Conservation (phyloP, 257 asterid species). For the Phtheirospermum japonicum region DNA sequence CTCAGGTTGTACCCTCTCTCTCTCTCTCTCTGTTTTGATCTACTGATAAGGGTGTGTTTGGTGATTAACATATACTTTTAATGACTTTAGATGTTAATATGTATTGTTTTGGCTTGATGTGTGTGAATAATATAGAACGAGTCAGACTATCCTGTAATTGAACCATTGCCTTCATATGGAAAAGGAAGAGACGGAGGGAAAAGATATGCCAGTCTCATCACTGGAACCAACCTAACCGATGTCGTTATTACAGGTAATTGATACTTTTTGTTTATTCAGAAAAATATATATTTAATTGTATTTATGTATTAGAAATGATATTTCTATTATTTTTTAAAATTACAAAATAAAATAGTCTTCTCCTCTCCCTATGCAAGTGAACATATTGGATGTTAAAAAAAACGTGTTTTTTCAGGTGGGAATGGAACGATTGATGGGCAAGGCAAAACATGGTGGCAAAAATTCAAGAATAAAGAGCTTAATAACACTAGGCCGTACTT, state of each 20-base stretch:
- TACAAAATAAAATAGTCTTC: no score
- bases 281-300: no score
- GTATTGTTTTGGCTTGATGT: background rate
- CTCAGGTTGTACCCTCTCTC: conserved; percentile 40
- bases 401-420: conserved; percentile 54
- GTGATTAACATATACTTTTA: no score
- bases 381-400: no score
- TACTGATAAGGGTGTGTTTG: no score
- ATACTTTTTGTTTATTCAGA: background rate
- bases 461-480: conserved; percentile 31
- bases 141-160: conserved; percentile 50
- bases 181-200: conserved; percentile 51
- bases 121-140: conserved; percentile 30
- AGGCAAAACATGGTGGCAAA: conserved; percentile 66
- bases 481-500: conserved; percentile 63
- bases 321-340: no score
- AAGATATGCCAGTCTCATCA: conserved; percentile 58
- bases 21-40: no score
- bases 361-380: no score
- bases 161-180: conserved; percentile 74
- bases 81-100: background rate
- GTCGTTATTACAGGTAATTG: conserved; percentile 60
- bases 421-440: conserved; percentile 89
- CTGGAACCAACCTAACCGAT: conserved; percentile 65
- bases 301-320: no score